Evolutionary conservation across 768 basidiomycete genomes (phyloP), one percentile per base, ranked within the genome.

Genomic region (Suillus paluster): DNA sequence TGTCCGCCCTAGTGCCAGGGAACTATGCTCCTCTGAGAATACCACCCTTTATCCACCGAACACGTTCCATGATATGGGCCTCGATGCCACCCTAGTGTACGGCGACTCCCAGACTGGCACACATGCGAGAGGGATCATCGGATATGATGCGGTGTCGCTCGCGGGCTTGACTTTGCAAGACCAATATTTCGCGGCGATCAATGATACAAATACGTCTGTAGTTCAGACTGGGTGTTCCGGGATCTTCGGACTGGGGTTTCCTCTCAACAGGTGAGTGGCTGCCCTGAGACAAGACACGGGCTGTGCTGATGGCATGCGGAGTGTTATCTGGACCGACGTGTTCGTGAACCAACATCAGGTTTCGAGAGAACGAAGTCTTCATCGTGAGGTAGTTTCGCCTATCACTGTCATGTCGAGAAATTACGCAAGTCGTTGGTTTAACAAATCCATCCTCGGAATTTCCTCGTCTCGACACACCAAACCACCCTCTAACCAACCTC

Each of bases 161-260:
- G 87, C 86, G 2, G 84, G 82, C 9, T 63, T 91, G 4, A 69
- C 73, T 2, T 63, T 86, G 12, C 67, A 73, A 8, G 72, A 80
- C 52, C 89, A 92, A 66, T 84, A 79, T 59, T 84, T 92, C 62
- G 88, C 84, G 10, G 84, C 88, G 9, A 86, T 92, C 58, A 85
- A 86, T 66, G 72, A 82, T 57, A 94, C 91, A 4, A 87, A 91
- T 64, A 88, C 89, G 2, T 86, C 80, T 23, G 79, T 91, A 9
- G 66, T 81, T 41, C 78, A 83, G 44, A 84, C 81, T 1, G 84
- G 84, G 1, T 79, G 84, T 19, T 80, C 83, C 17, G 91, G 90
- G 3, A 90, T 92, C 45, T 81, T 92, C 60, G 91, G 91, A 0
- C 78, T 92, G 11, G 91, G 92, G 0, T 92, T 92, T 64, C 89